Base-by-base conservation (phyloP, 257 asterid species). In the Agastache rugosa region DNA sequence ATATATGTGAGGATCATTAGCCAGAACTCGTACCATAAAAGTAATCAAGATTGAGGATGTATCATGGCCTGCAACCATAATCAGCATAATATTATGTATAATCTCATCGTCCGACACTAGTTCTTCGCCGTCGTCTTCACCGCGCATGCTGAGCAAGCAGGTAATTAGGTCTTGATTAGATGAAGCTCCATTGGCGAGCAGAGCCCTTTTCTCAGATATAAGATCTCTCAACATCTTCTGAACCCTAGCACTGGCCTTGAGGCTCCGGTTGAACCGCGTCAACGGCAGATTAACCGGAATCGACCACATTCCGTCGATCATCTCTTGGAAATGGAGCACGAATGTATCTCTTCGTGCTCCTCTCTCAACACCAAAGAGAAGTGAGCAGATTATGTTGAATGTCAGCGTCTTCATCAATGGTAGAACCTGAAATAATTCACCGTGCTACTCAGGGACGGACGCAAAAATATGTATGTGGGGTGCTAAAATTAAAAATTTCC, bases 321-420 rank as follows among this genome's bases (percentile, higher is more conserved):
- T 87, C 68, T 80, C 69, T 63, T 85, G 75, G 80, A 87, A 88
- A 63, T 73, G 47, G 3, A 71, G 25, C 22, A 88, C 77, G 11
- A 84, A 41, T 35, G 55, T 71, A 62, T 88, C 96, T 69, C 96
- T 84, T 45, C 74, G 31, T 3, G 75, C 76, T 39, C 93, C 90
- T 45, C 80, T 63, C 61, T 88, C 87, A 6, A 88, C 62, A 19
- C 93, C 93, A 4, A 92, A 87, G 8, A 90, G 85, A 75, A 88
- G 87, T 63, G 91, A 80, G 82, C 96, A 89, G 64, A 90, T 85
- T 42, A 89, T 88, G 90, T 88, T 78, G 90, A 91, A 91, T 51
- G 97, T 83, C 23, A 91, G 85, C 15, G 51, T 85, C 88, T 89
- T 89, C 93, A 88, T 87, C 39, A 88, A 61, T 6, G 97, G 96